Evolutionary conservation across 139 green algal species (phyloP).

Genomic region (Limnomonas spitsbergensis): DNA sequence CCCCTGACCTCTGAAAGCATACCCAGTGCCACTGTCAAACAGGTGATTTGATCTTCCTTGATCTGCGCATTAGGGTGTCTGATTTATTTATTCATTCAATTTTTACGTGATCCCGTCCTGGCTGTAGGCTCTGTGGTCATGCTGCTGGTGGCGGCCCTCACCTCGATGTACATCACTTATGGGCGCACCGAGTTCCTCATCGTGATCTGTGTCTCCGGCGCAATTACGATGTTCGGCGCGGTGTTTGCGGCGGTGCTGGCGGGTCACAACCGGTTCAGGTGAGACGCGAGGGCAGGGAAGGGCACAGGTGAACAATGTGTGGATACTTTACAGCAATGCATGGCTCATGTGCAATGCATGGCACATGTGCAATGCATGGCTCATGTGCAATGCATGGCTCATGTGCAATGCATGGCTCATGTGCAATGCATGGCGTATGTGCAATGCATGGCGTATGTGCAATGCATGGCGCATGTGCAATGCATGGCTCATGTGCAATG

Average conservation of each 20-base stretch:
- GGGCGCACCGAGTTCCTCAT: slow-evolving; percentile 14
- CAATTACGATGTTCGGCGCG: neutral
- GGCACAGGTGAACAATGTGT: neutral
- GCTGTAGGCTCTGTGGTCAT: slow-evolving; percentile 9
- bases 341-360: neutral
- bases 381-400: neutral
- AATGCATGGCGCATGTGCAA: too few relatives aligned
- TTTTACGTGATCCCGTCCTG: too few relatives aligned
- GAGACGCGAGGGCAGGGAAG: neutral
- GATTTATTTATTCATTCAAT: too few relatives aligned
- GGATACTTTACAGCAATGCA: neutral
- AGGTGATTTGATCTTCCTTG: too few relatives aligned
- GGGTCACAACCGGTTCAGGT: slow-evolving; percentile 25
- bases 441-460: neutral
- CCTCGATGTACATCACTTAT: slow-evolving; percentile 22
- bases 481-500: too few relatives aligned
- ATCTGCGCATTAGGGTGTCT: too few relatives aligned
- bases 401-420: neutral
- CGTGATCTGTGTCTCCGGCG: neutral
- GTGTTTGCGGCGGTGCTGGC: slow-evolving; percentile 9
- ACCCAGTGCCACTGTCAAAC: too few relatives aligned
- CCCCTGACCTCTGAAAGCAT: too few relatives aligned
- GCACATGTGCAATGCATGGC: neutral
- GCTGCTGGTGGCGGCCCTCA: neutral
- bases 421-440: neutral